A percentile compares a stretch with the other conserved stretches of the same genome.
Conservation (phyloP, 305 asterid genomes). For the Andrographis paniculata region DNA sequence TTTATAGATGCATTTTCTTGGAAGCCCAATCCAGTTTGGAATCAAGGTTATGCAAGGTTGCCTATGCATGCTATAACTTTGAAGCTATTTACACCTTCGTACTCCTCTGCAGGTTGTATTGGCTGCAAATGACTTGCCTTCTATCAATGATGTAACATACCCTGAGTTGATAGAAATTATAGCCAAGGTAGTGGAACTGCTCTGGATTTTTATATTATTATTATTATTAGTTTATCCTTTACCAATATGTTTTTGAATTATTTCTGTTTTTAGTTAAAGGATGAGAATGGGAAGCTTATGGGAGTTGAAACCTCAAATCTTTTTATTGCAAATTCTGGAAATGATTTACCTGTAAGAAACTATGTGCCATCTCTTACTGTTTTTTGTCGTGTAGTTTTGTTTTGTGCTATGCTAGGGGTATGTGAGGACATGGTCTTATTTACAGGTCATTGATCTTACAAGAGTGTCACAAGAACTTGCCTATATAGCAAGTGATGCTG, state of each 20-base stretch:
- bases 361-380: slow-evolving; percentile 14
- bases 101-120: slow-evolving; percentile 62
- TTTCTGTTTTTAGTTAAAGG: slow-evolving; percentile 59
- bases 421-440: too few relatives aligned
- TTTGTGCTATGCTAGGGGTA: neutral
- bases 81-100: slow-evolving; percentile 12
- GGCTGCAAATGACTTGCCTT: slow-evolving; percentile 93
- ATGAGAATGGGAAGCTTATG: slow-evolving; percentile 64
- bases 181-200: slow-evolving; percentile 46
- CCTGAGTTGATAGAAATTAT: slow-evolving; percentile 66
- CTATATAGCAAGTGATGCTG: slow-evolving; percentile 80
- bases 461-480: slow-evolving; percentile 90
- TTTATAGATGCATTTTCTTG: slow-evolving; percentile 1
- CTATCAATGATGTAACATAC: slow-evolving; percentile 88
- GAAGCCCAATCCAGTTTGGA: slow-evolving; percentile 5
- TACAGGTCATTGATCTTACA: slow-evolving; percentile 85
- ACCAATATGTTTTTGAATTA: slow-evolving; percentile 16
- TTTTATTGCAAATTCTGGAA: slow-evolving; percentile 82
- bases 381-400: neutral
- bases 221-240: slow-evolving; percentile 7
- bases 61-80: slow-evolving; percentile 3
- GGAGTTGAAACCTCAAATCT: slow-evolving; percentile 87
- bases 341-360: slow-evolving; percentile 85
- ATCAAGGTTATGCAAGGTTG: neutral
- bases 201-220: too few relatives aligned